phyloP scores from a whole-genome alignment of 139 green algal genomes.

The Chlamydomonas sphaeroides region DNA sequence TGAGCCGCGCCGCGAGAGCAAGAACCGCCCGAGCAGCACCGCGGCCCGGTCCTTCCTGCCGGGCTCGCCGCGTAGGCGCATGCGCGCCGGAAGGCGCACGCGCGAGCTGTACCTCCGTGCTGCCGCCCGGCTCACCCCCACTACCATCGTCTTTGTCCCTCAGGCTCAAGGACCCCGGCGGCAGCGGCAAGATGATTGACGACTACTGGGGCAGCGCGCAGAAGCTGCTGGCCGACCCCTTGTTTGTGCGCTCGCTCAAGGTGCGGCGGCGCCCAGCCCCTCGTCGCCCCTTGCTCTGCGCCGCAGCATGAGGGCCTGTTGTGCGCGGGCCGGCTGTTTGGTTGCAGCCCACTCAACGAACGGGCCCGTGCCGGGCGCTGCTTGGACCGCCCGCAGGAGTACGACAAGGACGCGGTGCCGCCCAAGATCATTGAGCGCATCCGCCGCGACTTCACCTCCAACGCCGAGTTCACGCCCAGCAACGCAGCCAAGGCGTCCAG shows the following conservation, averaged over 20 bases:
- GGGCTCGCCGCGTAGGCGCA: too few species aligned
- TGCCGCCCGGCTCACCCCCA: neutral
- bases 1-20: too few species aligned
- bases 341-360: too few species aligned
- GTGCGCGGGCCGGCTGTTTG: too few species aligned
- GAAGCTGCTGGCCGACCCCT: slow-evolving; percentile 75
- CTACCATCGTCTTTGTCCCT: neutral
- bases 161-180: slow-evolving; percentile 72
- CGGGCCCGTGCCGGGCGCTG: too few species aligned
- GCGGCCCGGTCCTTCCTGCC: too few species aligned
- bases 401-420: slow-evolving; percentile 81
- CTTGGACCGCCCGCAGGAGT: slow-evolving; percentile 58
- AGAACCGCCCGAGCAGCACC: too few species aligned
- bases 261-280: too few species aligned
- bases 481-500: slow-evolving; percentile 71
- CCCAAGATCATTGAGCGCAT: slow-evolving; percentile 75
- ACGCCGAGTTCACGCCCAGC: slow-evolving; percentile 74
- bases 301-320: too few species aligned
- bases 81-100: too few species aligned
- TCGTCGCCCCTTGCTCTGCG: too few species aligned
- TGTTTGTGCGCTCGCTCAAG: slow-evolving; percentile 80
- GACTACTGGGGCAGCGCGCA: slow-evolving; percentile 75
- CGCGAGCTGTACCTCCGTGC: too few species aligned
- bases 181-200: slow-evolving; percentile 72
- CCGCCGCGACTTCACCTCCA: slow-evolving; percentile 71